Percentiles rank a stretch among this genome's conserved stretches.
Evolutionary conservation across 768 basidiomycete species (phyloP).

Genomic region (Podaxis sp.): DNA sequence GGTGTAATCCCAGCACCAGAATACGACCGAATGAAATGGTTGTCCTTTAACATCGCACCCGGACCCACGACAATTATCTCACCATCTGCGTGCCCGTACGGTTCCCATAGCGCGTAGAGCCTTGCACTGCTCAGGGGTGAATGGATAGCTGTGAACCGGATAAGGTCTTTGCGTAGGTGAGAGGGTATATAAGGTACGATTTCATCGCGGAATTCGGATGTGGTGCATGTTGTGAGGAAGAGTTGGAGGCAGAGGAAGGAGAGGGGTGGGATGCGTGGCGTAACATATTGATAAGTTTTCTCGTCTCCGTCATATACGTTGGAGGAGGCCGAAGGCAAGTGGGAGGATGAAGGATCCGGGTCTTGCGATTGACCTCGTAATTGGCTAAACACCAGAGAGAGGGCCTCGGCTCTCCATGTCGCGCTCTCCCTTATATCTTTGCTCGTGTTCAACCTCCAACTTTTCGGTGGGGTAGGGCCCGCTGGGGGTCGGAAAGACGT

Average conservation of each 20-base stretch:
- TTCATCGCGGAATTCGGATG: constrained; percentile 42
- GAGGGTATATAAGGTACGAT: constrained; percentile 52
- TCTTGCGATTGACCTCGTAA: constrained; percentile 19
- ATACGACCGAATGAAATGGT: constrained; percentile 35
- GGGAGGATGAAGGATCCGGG: constrained; percentile 8
- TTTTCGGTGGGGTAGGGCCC: constrained; percentile 56
- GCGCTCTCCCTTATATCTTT: constrained; percentile 29
- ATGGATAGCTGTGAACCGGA: constrained; percentile 59
- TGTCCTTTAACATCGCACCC: constrained; percentile 40
- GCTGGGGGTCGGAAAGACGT: constrained; percentile 24
- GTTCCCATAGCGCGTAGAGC: constrained; percentile 50
- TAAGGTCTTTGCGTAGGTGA: constrained; percentile 58
- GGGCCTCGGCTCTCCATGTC: constrained; percentile 55
- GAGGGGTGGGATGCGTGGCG: constrained; percentile 46
- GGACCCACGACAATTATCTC: constrained; percentile 69
- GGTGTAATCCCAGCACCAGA: constrained; percentile 4
- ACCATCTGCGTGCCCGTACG: constrained; percentile 55
- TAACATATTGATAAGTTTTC: neutral
- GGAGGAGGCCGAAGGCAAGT: neutral
- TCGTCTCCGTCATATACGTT: neutral
- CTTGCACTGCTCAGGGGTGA: constrained; percentile 51
- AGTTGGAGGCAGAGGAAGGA: constrained; percentile 56
- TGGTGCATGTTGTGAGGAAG: constrained; percentile 40
- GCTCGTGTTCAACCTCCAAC: constrained; percentile 46
- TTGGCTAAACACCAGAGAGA: constrained; percentile 50